phyloP scores from a whole-genome alignment of 345 rosid genomes.

The Linum usitatissimum region DNA sequence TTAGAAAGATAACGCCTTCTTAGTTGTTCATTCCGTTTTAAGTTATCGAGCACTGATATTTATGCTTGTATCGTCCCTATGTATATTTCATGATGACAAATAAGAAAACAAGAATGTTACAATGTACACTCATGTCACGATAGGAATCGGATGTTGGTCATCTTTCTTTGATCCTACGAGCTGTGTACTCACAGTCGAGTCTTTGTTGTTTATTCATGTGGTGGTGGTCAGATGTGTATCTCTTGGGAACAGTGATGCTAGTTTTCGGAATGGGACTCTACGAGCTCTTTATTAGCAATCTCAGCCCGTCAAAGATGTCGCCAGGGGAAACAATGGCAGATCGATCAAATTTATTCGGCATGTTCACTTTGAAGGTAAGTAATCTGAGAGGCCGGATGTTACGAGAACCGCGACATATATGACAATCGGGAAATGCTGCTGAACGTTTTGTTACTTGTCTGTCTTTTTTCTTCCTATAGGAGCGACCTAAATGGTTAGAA shows the following conservation, averaged over 20 bases:
- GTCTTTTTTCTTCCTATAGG: constrained; percentile 26
- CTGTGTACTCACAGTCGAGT: not conserved
- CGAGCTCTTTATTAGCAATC: constrained; percentile 78
- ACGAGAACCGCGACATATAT: not conserved
- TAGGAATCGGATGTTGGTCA: not conserved
- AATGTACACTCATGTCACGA: not conserved
- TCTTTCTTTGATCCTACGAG: not conserved
- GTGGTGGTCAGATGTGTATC: constrained; percentile 55
- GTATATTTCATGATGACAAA: not conserved
- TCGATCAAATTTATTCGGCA: constrained; percentile 62
- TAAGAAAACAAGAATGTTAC: not conserved
- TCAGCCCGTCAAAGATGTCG: constrained; percentile 39
- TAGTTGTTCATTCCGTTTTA: too few relatives aligned
- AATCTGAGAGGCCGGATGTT: not conserved
- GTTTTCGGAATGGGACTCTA: constrained; percentile 95
- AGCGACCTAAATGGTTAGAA: constrained; percentile 76
- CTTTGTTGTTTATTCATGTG: not conserved
- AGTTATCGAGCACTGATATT: not conserved
- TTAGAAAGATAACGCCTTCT: not conserved
- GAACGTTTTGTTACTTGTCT: not conserved
- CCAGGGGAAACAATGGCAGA: constrained; percentile 24
- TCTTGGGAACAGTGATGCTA: constrained; percentile 89
- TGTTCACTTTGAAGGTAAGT: constrained; percentile 58
- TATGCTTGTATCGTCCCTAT: not conserved
- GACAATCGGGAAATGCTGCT: not conserved